phyloP scores from a whole-genome alignment of 768 basidiomycete genomes.

The Dentipellis sp. region DNA sequence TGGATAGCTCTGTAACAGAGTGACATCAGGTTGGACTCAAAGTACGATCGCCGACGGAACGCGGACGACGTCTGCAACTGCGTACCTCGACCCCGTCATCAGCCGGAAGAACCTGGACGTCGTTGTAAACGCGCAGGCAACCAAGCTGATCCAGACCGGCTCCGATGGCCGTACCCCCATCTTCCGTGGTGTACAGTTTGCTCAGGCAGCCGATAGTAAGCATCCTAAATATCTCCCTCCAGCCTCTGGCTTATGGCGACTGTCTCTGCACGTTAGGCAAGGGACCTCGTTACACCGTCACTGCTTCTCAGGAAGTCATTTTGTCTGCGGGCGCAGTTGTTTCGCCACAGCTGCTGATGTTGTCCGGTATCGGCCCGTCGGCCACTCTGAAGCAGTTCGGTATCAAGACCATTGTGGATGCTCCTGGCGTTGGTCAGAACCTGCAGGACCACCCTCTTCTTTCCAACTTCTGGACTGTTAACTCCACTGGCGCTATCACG shows the following conservation, averaged over 20 bases:
- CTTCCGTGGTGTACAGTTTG: conserved; percentile 5
- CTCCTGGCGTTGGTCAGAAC: conserved; percentile 29
- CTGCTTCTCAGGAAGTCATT: conserved; percentile 1
- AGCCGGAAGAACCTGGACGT: conserved; percentile 1
- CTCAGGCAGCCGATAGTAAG: neutral
- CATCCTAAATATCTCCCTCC: neutral
- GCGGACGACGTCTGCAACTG: neutral
- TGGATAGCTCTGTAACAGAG: neutral
- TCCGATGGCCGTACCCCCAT: neutral
- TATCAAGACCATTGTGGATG: conserved; percentile 21
- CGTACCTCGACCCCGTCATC: neutral
- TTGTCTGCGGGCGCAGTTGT: neutral
- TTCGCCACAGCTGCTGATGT: conserved; percentile 10
- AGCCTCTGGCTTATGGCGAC: neutral
- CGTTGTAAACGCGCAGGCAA: conserved; percentile 7
- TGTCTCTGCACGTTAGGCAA: neutral
- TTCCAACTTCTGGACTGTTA: conserved; percentile 3
- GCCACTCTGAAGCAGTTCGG: conserved; percentile 18
- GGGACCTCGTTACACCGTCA: conserved; percentile 1
- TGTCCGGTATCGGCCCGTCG: conserved; percentile 26
- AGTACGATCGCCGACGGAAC: neutral
- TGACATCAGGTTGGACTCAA: neutral
- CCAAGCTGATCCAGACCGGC: conserved; percentile 8
- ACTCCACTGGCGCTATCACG: conserved; percentile 1
- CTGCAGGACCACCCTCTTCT: conserved; percentile 21